Evolutionary conservation across 2,329 filamentous ascomycete species (phyloP), one percentile per base, ranked within the genome.

Genomic region (Geoglossum cookeanum): DNA sequence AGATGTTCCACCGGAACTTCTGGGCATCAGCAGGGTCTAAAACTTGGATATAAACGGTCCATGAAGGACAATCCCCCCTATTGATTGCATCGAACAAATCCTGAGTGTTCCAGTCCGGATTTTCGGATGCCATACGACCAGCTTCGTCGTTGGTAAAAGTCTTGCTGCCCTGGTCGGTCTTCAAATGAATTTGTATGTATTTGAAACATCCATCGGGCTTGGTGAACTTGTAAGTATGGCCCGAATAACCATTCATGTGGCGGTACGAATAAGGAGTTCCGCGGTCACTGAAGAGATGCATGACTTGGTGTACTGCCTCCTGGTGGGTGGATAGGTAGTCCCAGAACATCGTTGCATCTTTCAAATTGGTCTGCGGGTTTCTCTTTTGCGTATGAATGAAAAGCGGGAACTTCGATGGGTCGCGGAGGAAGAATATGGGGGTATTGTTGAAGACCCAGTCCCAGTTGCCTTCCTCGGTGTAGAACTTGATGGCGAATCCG

Each of bases 381-480:
- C 83, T 75, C 74, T 87, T 87, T 66, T 87, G 84, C 0, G 83
- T 85, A 66, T 86, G 83, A 56, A 86, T 86, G 64, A 86, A 83
- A 64, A 82, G 72, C 29, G 84, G 83, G 65, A 85, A 87, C 68
- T 87, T 87, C 61, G 80, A 76, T 0, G 84, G 81, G 60, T 87
- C 84, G 56, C 84, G 74, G n/a, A 87, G 65, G 69, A 88, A 87
- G 74, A 87, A 88, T 2, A 86, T 78, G 0, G 84, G 84, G 0
- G 81, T 85, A 66, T 87, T 87, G 72, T 85, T 86, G 60, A 78
- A 79, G 6, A 87, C 83, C 67, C 82, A 74, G 64, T 86, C 83
- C 76, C 78, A 84, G 63, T 86, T 86, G n/a, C 83, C 83, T 63
- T 87, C 79, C 17, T 83, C 78, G 0, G 84, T 87, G 42, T 81